These are phyloP conservation scores for Fusarium odoratissimum DNA, from an alignment of 2,329 filamentous ascomycete genomes.

Conservation along the genomic window DNA sequence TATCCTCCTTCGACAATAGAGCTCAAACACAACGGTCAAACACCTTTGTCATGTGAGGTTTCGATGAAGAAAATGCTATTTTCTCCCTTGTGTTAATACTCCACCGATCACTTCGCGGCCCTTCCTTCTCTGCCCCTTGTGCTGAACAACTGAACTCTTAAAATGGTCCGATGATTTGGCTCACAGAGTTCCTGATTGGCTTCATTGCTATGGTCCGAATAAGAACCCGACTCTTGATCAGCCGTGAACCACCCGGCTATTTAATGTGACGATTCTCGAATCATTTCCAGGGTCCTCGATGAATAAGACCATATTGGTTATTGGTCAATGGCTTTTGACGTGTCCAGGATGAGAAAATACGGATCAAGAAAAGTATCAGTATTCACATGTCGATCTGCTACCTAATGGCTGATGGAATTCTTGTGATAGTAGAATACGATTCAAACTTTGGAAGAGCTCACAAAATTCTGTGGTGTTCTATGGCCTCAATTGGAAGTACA, in stretches of 20 bases:
- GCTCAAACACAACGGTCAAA: not conserved
- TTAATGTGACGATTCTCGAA: constrained; percentile 38
- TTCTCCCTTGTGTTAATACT: not conserved
- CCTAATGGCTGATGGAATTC: not conserved
- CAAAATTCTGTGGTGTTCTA: not conserved
- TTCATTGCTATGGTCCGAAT: constrained; percentile 37
- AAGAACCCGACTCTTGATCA: constrained; percentile 39
- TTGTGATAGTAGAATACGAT: not conserved
- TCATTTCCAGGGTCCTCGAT: constrained; percentile 41
- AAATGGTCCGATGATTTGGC: constrained; percentile 41
- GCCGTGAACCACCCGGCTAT: constrained; percentile 28
- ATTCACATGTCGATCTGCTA: constrained; percentile 27
- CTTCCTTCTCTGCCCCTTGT: constrained; percentile 7
- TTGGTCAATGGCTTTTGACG: constrained; percentile 38
- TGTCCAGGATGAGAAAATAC: not conserved
- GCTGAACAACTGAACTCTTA: not conserved
- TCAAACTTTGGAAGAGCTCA: not conserved
- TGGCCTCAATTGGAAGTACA: not conserved
- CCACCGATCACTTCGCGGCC: constrained; percentile 4
- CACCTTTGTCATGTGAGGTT: not conserved
- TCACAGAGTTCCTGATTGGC: constrained; percentile 29
- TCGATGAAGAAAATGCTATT: not conserved
- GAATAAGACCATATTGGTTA: constrained; percentile 42
- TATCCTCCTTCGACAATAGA: constrained; percentile 1
- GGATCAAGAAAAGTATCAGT: not conserved